Conservation (phyloP, 2,329 filamentous ascomycete species). For the Botrytis deweyae region DNA sequence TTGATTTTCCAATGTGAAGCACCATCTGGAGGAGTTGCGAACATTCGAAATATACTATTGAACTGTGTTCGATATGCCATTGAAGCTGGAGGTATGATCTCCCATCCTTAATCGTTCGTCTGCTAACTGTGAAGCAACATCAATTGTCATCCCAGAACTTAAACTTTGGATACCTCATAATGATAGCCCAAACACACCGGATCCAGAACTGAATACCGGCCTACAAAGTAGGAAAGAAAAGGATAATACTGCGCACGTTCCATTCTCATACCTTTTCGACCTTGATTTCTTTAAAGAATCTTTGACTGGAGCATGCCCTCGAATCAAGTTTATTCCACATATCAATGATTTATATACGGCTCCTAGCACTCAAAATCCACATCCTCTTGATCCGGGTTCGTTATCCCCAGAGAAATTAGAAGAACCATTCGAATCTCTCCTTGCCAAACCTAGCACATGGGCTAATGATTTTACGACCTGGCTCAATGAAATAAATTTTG, state of each 20-base stretch:
- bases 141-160: conserved; percentile 18
- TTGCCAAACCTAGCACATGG: conserved; percentile 29
- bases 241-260: conserved; percentile 18
- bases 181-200: conserved; percentile 1
- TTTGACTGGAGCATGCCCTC: conserved; percentile 28
- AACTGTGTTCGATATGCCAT: conserved; percentile 46
- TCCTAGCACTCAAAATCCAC: conserved; percentile 22
- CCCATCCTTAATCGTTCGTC: not conserved
- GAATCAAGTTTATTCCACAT: conserved; percentile 25
- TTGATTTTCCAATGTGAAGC: conserved; percentile 44
- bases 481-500: conserved; percentile 30
- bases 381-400: conserved; percentile 11
- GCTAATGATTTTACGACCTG: conserved; percentile 31
- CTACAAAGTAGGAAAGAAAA: conserved; percentile 21
- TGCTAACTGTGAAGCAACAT: conserved; percentile 18
- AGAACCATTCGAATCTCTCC: conserved; percentile 17
- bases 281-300: conserved; percentile 28
- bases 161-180: conserved; percentile 21
- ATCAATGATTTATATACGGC: conserved; percentile 27
- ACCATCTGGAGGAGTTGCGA: conserved; percentile 43
- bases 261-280: conserved; percentile 35
- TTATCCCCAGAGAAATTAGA: not conserved
- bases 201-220: not conserved
- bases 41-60: conserved; percentile 44
- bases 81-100: conserved; percentile 38